phyloP scores from a whole-genome alignment of 805 yeast species.

The Saturnispora saitoi region DNA sequence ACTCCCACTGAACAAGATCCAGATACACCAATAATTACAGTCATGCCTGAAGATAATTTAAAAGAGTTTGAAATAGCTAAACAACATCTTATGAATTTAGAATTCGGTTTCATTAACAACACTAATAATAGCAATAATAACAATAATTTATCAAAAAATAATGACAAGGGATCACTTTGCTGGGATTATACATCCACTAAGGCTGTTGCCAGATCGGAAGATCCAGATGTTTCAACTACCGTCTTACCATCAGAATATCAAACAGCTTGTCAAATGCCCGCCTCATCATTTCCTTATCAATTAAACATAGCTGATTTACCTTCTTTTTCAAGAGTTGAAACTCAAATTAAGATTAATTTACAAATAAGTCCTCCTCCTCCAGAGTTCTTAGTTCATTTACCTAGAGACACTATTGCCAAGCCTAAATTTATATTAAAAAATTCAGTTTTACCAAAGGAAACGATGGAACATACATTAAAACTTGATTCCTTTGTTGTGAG shows the following conservation, averaged over 20 bases:
- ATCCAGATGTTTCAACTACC: constrained; percentile 22
- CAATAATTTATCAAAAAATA: constrained; percentile 5
- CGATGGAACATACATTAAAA: constrained; percentile 47
- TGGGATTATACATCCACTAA: constrained; percentile 11
- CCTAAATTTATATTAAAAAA: constrained; percentile 64
- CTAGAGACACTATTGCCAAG: constrained; percentile 81
- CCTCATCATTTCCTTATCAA: constrained; percentile 35
- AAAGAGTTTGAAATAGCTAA: constrained; percentile 38
- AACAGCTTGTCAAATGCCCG: constrained; percentile 13
- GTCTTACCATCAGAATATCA: constrained; percentile 25
- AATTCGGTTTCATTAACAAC: neutral
- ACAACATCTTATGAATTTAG: neutral
- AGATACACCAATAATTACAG: constrained; percentile 2
- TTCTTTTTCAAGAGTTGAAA: constrained; percentile 81
- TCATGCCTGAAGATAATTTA: constrained; percentile 20
- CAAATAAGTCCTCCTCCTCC: constrained; percentile 69
- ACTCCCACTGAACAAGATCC: constrained; percentile 1
- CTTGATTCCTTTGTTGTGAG: constrained; percentile 73
- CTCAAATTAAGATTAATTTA: constrained; percentile 77
- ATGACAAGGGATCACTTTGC: constrained; percentile 26
- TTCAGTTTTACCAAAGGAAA: constrained; percentile 38
- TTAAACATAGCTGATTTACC: constrained; percentile 60
- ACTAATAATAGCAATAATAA: neutral
- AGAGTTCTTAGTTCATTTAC: constrained; percentile 65
- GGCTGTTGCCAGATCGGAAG: constrained; percentile 12